Evolutionary conservation across 345 rosid species (phyloP).

Genomic region (Odontarrhena argentea): DNA sequence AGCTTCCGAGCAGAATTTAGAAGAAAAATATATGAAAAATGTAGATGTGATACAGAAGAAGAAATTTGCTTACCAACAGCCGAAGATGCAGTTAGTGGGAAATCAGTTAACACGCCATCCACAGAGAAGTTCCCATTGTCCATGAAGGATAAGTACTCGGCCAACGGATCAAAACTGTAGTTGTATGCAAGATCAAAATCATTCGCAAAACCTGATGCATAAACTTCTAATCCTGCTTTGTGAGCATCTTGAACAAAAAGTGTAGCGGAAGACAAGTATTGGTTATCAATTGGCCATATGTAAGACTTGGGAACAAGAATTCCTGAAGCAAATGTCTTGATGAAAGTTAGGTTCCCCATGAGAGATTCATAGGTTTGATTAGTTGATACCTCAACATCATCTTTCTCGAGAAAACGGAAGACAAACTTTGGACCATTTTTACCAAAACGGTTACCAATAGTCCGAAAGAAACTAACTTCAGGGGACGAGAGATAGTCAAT

Average conservation of each 20-base stretch:
- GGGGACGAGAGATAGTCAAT: slow-evolving; percentile 81
- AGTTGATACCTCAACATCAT: slow-evolving; percentile 65
- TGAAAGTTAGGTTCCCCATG: slow-evolving; percentile 57
- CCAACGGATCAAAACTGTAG: slow-evolving; percentile 80
- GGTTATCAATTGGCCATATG: slow-evolving; percentile 65
- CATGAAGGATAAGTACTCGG: slow-evolving; percentile 65
- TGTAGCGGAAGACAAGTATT: slow-evolving; percentile 58
- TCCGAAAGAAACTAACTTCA: slow-evolving; percentile 68
- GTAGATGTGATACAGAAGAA: slow-evolving; percentile 4
- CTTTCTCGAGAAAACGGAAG: slow-evolving; percentile 59
- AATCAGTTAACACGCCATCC: slow-evolving; percentile 88
- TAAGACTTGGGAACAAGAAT: slow-evolving; percentile 80
- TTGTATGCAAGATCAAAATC: slow-evolving; percentile 72
- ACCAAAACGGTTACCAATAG: slow-evolving; percentile 52
- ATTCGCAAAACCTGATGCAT: slow-evolving; percentile 74
- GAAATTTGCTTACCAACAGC: slow-evolving; percentile 58
- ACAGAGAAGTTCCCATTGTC: slow-evolving; percentile 85
- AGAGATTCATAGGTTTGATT: slow-evolving; percentile 76
- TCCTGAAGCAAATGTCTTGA: slow-evolving; percentile 96
- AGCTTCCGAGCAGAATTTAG: not conserved
- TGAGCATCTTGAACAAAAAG: slow-evolving; percentile 81
- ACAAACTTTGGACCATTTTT: slow-evolving; percentile 55
- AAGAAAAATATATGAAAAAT: not conserved
- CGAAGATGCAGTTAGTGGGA: slow-evolving; percentile 76
- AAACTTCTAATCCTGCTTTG: slow-evolving; percentile 79